phyloP scores from a whole-genome alignment of 139 green algal genomes.

The Zygnema cylindricum region DNA sequence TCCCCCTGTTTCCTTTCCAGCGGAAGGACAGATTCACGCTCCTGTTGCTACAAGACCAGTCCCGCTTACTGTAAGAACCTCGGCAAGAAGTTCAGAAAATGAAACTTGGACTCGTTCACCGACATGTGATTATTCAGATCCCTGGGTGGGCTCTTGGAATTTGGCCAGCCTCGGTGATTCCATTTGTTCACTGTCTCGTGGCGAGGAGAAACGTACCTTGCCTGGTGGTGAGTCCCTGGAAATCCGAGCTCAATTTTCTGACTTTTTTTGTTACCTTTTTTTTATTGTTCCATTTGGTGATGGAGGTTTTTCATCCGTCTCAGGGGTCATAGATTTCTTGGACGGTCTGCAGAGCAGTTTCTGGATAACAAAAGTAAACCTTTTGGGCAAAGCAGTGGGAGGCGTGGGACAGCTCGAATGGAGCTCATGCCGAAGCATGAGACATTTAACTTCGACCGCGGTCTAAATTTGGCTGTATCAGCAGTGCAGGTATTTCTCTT shows the following conservation, averaged over 20 bases:
- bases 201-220: too few species aligned
- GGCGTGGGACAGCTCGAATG: neutral
- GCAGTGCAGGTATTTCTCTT: slow-evolving; percentile 17
- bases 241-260: too few species aligned
- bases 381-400: neutral
- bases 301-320: too few species aligned
- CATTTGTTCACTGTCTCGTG: too few species aligned
- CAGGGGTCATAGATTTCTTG: too few species aligned
- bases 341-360: neutral
- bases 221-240: too few species aligned
- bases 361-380: neutral
- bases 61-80: neutral
- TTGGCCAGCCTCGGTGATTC: neutral
- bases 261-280: too few species aligned
- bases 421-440: slow-evolving; percentile 25
- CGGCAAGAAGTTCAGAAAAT: neutral
- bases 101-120: neutral
- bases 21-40: neutral
- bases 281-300: too few species aligned
- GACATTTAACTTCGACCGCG: slow-evolving; percentile 21
- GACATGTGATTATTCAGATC: neutral
- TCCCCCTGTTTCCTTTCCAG: neutral
- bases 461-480: neutral
- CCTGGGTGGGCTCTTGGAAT: neutral
- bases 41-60: neutral